These are phyloP conservation scores for Pseudonitzschia delicatissima DNA, from an alignment of 108 stramenopile species.

Conservation along the genomic window DNA sequence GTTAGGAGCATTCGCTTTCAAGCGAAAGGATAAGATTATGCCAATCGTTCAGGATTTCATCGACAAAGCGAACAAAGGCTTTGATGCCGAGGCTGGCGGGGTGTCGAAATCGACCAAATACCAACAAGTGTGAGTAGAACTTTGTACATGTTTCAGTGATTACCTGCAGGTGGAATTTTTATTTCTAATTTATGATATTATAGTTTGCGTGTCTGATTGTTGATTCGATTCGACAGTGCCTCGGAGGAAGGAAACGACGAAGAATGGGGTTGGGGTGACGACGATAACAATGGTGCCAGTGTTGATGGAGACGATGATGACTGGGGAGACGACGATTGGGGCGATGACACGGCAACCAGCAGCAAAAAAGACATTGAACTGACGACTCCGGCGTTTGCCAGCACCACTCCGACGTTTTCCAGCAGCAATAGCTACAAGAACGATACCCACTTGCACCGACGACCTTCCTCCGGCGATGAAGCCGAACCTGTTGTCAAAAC, in stretches of 20 bases:
- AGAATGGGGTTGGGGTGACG: neutral
- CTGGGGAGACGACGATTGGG: conserved; percentile 52
- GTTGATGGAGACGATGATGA: conserved; percentile 31
- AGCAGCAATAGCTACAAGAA: neutral
- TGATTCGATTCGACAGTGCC: conserved; percentile 2
- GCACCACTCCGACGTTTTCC: neutral
- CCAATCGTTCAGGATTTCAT: neutral
- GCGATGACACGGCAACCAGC: conserved; percentile 39
- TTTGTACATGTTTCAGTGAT: neutral
- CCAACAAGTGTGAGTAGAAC: conserved; percentile 4
- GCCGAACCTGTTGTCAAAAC: no score
- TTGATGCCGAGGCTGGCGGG: neutral
- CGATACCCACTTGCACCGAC: neutral
- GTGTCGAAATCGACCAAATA: conserved; percentile 6
- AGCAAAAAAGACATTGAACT: conserved; percentile 2
- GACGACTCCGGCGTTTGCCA: neutral
- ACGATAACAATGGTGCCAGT: neutral
- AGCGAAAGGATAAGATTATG: neutral
- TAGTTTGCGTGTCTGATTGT: neutral
- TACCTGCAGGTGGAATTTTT: neutral
- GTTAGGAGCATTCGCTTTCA: neutral
- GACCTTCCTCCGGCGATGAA: neutral
- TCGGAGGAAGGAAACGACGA: neutral
- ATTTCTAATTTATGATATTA: neutral
- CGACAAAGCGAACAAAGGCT: neutral